Evolutionary conservation across 1,284 basidiomycete species (phyloP).

Genomic region (Tranzscheliella williamsii): DNA sequence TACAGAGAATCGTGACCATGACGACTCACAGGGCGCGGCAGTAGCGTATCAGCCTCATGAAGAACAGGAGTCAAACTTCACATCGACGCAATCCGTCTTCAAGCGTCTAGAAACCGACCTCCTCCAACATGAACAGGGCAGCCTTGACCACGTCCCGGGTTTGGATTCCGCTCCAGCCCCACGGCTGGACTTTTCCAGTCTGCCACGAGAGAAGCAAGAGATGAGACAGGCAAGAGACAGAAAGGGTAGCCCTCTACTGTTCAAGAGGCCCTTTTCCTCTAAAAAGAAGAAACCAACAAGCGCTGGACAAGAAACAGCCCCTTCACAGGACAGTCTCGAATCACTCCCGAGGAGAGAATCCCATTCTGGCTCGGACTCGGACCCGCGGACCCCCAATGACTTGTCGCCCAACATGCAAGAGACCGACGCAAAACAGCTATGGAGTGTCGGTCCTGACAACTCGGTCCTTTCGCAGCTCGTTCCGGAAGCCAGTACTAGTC

Average conservation of each 20-base stretch:
- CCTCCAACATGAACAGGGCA: not conserved
- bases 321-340: too few relatives aligned
- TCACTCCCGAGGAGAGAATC: slow-evolving; percentile 1
- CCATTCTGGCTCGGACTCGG: slow-evolving; percentile 1
- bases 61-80: too few relatives aligned
- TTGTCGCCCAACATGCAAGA: slow-evolving; percentile 20
- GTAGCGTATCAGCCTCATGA: too few relatives aligned
- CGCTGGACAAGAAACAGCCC: too few relatives aligned
- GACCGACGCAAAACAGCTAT: too few relatives aligned
- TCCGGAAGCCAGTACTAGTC: too few relatives aligned
- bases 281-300: slow-evolving; percentile 10
- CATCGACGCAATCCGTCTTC: too few relatives aligned
- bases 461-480: too few relatives aligned
- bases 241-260: slow-evolving; percentile 22
- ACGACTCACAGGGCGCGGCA: slow-evolving; percentile 6
- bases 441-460: too few relatives aligned
- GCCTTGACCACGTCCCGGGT: not conserved
- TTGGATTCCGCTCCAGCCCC: slow-evolving; percentile 9
- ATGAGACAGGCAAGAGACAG: slow-evolving; percentile 9
- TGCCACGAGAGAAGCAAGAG: slow-evolving; percentile 32
- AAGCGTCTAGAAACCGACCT: slow-evolving; percentile 27
- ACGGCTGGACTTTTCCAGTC: slow-evolving; percentile 15
- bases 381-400: not conserved
- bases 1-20: slow-evolving; percentile 15
- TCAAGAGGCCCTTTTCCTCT: slow-evolving; percentile 32